These are phyloP conservation scores for Pulveroboletus ravenelii DNA, from an alignment of 768 basidiomycete species.

Conservation along the genomic window DNA sequence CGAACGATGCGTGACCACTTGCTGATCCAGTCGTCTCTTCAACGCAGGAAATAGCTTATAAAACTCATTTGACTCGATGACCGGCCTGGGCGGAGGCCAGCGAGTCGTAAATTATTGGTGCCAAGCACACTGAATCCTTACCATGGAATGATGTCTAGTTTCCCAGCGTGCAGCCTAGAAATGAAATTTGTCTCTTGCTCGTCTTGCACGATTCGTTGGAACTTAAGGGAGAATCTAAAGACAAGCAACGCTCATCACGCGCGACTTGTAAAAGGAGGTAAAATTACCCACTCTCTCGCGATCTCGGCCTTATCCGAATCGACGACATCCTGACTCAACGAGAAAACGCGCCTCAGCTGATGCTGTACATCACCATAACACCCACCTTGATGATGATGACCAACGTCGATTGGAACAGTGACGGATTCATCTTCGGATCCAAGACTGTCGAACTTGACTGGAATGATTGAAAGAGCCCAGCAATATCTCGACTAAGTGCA, in stretches of 20 bases:
- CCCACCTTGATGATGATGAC: constrained; percentile 66
- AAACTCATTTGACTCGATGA: constrained; percentile 59
- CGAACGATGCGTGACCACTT: constrained; percentile 42
- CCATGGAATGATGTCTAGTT: constrained; percentile 57
- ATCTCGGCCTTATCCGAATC: constrained; percentile 59
- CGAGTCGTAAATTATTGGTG: no score
- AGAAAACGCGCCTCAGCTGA: no score
- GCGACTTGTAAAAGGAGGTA: background rate
- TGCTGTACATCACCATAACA: no score
- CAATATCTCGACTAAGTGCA: constrained; percentile 55
- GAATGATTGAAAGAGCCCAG: constrained; percentile 58
- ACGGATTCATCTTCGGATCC: constrained; percentile 54
- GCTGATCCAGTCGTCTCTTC: constrained; percentile 44
- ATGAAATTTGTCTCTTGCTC: constrained; percentile 62
- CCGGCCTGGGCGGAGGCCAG: constrained; percentile 40
- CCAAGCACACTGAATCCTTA: constrained; percentile 2
- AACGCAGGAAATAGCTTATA: constrained; percentile 47
- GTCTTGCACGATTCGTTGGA: constrained; percentile 53
- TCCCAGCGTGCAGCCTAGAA: constrained; percentile 50
- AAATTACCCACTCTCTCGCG: constrained; percentile 44
- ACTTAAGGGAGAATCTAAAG: constrained; percentile 51
- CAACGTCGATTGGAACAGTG: constrained; percentile 53
- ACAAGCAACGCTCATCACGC: background rate
- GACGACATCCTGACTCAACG: no score
- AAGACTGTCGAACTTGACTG: constrained; percentile 52